phyloP scores from a whole-genome alignment of 345 rosid genomes.

The Geranium rotundifolium region DNA sequence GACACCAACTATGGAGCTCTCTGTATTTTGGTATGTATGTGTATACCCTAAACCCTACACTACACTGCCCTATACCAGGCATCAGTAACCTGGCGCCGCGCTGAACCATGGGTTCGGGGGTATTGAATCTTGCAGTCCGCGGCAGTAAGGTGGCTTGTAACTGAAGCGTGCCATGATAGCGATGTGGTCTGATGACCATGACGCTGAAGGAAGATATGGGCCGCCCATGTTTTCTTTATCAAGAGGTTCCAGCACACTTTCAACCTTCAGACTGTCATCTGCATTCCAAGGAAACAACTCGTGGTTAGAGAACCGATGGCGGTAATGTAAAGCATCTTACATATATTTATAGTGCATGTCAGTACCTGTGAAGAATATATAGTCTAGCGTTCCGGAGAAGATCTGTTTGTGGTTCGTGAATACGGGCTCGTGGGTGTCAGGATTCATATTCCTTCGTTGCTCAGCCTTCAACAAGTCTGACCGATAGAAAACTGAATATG shows the following conservation, averaged over 20 bases:
- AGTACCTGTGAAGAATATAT: constrained; percentile 92
- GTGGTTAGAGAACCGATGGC: no score
- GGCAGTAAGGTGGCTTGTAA: constrained; percentile 38
- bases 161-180: constrained; percentile 92
- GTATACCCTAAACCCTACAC: no score
- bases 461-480: constrained; percentile 20
- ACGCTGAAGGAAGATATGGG: constrained; percentile 97
- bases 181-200: constrained; percentile 98
- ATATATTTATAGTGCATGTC: neutral
- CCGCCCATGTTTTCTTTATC: constrained; percentile 94
- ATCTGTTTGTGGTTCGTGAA: constrained; percentile 91
- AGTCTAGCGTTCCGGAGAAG: constrained; percentile 81
- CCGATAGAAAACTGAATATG: constrained; percentile 55
- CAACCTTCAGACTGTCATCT: constrained; percentile 89
- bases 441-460: constrained; percentile 84
- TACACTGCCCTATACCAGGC: no score
- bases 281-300: constrained; percentile 8
- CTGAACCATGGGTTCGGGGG: neutral
- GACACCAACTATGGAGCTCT: no score
- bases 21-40: no score
- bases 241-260: constrained; percentile 84
- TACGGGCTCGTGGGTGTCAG: constrained; percentile 75
- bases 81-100: no score
- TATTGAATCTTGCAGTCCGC: neutral
- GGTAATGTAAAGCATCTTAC: no score